phyloP scores from a whole-genome alignment of 768 basidiomycete genomes.

The Lactarius tabidus region DNA sequence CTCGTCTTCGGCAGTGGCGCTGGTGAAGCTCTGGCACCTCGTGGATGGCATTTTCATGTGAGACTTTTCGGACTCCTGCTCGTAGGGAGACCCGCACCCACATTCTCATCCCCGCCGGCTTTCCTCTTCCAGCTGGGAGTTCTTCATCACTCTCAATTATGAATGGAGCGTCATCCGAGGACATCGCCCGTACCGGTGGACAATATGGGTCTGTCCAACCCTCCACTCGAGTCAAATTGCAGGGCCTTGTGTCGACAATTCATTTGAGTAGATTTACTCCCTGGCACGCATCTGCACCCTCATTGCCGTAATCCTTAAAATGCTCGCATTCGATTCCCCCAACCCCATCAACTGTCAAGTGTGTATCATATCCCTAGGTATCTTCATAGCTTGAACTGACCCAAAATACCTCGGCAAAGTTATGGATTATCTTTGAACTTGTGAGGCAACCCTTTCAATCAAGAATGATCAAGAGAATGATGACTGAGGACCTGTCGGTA shows the following conservation, averaged over 20 bases:
- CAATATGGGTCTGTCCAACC: conserved; percentile 7
- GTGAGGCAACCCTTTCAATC: background rate
- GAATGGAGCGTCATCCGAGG: background rate
- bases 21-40: conserved; percentile 12
- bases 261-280: conserved; percentile 11
- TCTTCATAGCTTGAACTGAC: background rate
- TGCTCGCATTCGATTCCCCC: background rate
- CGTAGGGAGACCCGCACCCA: too few species aligned
- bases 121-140: background rate
- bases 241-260: background rate
- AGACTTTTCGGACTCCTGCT: background rate
- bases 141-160: background rate
- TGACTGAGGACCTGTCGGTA: background rate
- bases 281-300: conserved; percentile 3
- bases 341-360: conserved; percentile 16
- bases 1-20: background rate
- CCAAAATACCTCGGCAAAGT: background rate
- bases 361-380: background rate
- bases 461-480: too few species aligned
- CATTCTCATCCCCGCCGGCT: too few species aligned
- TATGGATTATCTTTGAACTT: background rate
- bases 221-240: background rate
- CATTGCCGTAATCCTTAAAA: background rate
- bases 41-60: conserved; percentile 11
- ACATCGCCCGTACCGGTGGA: conserved; percentile 8